Evolutionary conservation across 768 basidiomycete genomes (phyloP), one percentile per base, ranked within the genome.

Genomic region (Chalciporus pseudorubinellus): DNA sequence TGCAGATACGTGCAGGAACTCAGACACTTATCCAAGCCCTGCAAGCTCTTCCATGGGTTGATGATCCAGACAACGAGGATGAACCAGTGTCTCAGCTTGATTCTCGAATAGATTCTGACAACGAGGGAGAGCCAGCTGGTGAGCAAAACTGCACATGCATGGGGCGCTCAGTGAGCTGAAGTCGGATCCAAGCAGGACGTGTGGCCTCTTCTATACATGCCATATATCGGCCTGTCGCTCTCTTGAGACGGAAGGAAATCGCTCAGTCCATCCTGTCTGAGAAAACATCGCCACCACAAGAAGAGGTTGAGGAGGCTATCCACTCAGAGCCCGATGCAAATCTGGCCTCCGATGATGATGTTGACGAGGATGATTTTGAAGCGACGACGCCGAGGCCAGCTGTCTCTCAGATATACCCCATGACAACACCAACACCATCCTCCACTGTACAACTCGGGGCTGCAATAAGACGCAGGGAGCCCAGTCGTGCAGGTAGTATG

Each of bases 11-110:
- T 36, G 82, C 84, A 21, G 91, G 91, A 14, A 93, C 91, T 3
- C 92, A 93, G 65, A 89, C 91, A 3, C 80, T 93, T 44, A 92
- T 93, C 34, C 91, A 92, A 70, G 91, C 89, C 4, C 75, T 93
- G 13, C 91, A 92, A 61, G 91, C 89, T 2, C 75, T 92, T 38
- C 92, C 91, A 18, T 89, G 85, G 86, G 77, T 79, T 29, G 82
- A 84, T 36, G 79, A 77, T 52, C 76, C 79, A 9, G 87, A 91
- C 56, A 83, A 82, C 50, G 84, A 86, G 28, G 85, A 87, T 36
- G 88, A 85, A 43, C 68, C 75, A 24, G 61, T 74, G 11, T 68
- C 73, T 52, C 74, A 74, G 33, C 62, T 67, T 4, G 71, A 69
- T 50, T 70, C 76, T 26, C 68, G 68, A 26, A 55, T 55, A 13